phyloP scores from a whole-genome alignment of 2,329 filamentous ascomycete species.

The Fusarium tuaranense region DNA sequence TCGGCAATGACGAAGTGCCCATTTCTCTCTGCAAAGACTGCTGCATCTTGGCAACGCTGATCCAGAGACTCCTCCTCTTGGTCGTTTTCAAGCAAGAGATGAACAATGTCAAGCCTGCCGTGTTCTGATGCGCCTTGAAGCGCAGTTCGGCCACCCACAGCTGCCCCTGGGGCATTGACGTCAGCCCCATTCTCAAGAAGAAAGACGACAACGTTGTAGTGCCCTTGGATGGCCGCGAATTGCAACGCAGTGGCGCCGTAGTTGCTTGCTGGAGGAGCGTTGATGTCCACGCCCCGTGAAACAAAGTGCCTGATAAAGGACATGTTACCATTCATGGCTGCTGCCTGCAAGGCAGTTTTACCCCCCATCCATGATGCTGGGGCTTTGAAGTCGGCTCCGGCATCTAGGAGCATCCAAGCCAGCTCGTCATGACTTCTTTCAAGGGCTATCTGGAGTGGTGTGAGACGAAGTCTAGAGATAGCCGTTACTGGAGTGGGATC shows the following conservation, averaged over 20 bases:
- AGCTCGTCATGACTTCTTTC: background rate
- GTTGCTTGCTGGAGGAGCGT: background rate
- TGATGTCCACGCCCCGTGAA: background rate
- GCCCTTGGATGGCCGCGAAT: background rate
- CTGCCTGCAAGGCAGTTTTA: background rate
- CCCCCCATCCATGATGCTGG: background rate
- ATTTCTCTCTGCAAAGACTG: background rate
- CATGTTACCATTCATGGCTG: background rate
- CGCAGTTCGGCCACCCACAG: background rate
- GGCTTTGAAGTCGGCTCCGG: background rate
- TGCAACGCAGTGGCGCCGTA: background rate
- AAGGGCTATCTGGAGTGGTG: background rate
- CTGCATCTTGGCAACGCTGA: background rate
- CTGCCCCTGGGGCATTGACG: slow-evolving; percentile 1
- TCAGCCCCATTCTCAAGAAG: slow-evolving; percentile 16
- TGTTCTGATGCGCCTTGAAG: slow-evolving; percentile 20
- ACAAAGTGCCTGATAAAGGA: background rate
- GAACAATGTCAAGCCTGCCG: slow-evolving; percentile 18
- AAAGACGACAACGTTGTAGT: slow-evolving; percentile 1
- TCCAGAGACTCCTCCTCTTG: background rate
- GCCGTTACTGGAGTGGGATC: background rate
- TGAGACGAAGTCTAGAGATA: background rate
- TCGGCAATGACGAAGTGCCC: background rate
- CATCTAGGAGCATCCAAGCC: background rate
- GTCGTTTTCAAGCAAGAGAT: slow-evolving; percentile 27